Evolutionary conservation across 179 eudicot species (phyloP).

Genomic region (Camellia oleifera): DNA sequence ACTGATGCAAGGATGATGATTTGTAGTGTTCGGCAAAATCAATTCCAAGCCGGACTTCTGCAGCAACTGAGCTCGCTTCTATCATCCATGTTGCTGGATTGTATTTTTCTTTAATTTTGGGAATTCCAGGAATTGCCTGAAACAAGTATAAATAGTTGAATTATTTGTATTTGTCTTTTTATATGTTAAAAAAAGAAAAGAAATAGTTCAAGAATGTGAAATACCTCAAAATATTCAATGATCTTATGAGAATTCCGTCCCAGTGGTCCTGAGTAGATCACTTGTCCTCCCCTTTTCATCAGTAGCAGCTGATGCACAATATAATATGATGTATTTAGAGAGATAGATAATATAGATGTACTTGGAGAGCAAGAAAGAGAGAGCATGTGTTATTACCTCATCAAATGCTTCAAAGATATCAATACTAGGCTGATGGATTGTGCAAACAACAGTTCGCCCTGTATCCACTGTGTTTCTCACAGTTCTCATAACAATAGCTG

Average conservation of each 20-base stretch:
- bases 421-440: constrained; percentile 97
- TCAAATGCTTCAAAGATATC: constrained; percentile 98
- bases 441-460: constrained; percentile 97
- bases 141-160: neutral
- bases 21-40: constrained; percentile 81
- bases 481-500: constrained; percentile 98
- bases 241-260: constrained; percentile 82
- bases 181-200: neutral
- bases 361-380: no score
- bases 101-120: constrained; percentile 71
- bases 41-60: constrained; percentile 68
- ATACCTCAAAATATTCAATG: constrained; percentile 85
- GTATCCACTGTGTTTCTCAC: constrained; percentile 96
- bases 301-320: constrained; percentile 57
- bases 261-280: constrained; percentile 83
- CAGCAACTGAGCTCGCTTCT: constrained; percentile 79
- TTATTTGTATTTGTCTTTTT: neutral
- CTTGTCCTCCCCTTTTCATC: constrained; percentile 96
- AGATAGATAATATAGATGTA: no score
- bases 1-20: constrained; percentile 70
- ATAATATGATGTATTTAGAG: neutral
- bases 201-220: neutral
- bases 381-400: constrained; percentile 45
- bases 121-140: constrained; percentile 70
- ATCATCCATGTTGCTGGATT: constrained; percentile 99